Percentiles rank a stretch among this genome's conserved stretches.
phyloP scores from a whole-genome alignment of 805 yeast genomes.

The Starmera amethionina region DNA sequence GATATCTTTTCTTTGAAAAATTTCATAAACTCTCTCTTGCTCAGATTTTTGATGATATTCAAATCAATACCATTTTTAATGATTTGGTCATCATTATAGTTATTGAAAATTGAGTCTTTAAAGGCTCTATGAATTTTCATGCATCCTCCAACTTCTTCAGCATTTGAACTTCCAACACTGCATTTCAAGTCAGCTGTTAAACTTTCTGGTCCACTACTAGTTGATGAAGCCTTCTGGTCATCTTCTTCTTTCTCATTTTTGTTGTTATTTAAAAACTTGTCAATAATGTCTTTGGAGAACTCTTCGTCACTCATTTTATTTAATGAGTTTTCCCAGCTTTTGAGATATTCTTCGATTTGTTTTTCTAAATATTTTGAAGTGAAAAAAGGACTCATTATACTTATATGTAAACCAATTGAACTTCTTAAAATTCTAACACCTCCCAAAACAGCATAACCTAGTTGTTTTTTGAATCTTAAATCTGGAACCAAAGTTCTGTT shows the following conservation, averaged over 20 bases:
- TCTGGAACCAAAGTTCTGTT: slow-evolving; percentile 33
- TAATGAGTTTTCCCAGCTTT: slow-evolving; percentile 28
- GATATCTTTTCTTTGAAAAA: slow-evolving; percentile 29
- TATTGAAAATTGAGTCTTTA: slow-evolving; percentile 36
- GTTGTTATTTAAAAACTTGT: slow-evolving; percentile 25
- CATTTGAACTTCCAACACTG: slow-evolving; percentile 25
- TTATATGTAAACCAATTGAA: slow-evolving; percentile 49
- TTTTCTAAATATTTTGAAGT: slow-evolving; percentile 30
- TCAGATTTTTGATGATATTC: slow-evolving; percentile 21
- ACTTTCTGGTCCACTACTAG: slow-evolving; percentile 24
- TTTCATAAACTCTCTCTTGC: slow-evolving; percentile 21
- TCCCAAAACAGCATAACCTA: slow-evolving; percentile 55
- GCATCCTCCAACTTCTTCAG: slow-evolving; percentile 10
- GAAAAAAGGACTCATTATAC: slow-evolving; percentile 42
- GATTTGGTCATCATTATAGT: slow-evolving; percentile 19
- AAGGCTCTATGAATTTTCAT: slow-evolving; percentile 34
- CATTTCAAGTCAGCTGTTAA: slow-evolving; percentile 24
- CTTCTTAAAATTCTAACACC: slow-evolving; percentile 43
- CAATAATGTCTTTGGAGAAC: slow-evolving; percentile 26
- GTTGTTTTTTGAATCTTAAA: slow-evolving; percentile 42
- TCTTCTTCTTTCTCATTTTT: slow-evolving; percentile 7
- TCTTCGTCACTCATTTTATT: slow-evolving; percentile 20
- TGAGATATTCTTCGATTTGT: slow-evolving; percentile 39
- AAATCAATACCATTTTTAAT: slow-evolving; percentile 24
- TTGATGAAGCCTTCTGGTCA: slow-evolving; percentile 2